Conservation (phyloP, 1,284 basidiomycete genomes). For the Ganoderma lingzhi region DNA sequence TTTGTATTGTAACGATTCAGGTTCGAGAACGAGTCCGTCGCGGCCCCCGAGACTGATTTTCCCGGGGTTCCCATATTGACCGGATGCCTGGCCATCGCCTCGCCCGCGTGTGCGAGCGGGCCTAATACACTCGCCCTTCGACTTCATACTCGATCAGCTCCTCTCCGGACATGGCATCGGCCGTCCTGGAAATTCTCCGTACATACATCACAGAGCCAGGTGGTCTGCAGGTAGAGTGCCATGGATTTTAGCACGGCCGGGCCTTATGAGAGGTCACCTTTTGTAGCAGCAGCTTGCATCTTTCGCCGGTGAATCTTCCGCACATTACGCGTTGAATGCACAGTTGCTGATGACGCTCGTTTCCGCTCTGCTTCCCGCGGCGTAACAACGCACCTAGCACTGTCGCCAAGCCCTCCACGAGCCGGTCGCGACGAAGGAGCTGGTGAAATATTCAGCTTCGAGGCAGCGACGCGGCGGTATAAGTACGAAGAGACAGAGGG, state of each 20-base stretch:
- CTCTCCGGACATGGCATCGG: background rate
- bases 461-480: slow-evolving; percentile 10
- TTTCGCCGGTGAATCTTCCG: slow-evolving; percentile 14
- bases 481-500: background rate
- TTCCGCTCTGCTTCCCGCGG: slow-evolving; percentile 10
- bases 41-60: background rate
- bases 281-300: background rate
- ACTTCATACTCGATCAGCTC: background rate
- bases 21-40: background rate
- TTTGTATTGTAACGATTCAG: background rate
- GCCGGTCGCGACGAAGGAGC: background rate
- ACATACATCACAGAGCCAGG: background rate
- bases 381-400: background rate
- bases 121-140: background rate
- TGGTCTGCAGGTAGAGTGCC: background rate
- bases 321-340: slow-evolving; percentile 23
- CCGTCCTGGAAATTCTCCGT: slow-evolving; percentile 5
- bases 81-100: background rate
- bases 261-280: background rate
- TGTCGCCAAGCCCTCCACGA: background rate
- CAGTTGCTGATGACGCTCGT: background rate
- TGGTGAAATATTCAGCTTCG: slow-evolving; percentile 2
- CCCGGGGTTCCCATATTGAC: background rate
- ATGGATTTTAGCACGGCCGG: background rate
- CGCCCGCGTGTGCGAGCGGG: slow-evolving; percentile 14